phyloP scores from a whole-genome alignment of 106 monocot genomes.

The Dioscorea alata region DNA sequence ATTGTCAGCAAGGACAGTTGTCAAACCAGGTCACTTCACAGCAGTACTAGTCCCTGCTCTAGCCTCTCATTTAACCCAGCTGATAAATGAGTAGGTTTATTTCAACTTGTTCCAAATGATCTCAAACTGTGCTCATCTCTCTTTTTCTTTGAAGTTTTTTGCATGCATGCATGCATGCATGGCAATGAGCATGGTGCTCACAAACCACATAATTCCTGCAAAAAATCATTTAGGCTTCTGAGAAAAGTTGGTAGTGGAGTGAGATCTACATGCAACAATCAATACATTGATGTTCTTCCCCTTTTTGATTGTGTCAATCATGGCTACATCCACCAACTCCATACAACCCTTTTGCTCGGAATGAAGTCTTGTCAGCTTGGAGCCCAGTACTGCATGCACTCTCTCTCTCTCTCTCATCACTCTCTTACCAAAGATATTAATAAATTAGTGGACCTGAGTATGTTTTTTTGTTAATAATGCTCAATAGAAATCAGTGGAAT shows the following conservation, averaged over 20 bases:
- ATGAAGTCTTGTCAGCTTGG: conserved; percentile 15
- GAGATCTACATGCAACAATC: neutral
- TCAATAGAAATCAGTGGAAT: neutral
- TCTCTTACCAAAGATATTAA: no score
- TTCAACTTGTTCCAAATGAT: neutral
- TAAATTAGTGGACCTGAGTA: neutral
- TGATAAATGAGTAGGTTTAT: conserved; percentile 15
- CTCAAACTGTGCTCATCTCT: neutral
- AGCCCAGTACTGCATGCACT: neutral
- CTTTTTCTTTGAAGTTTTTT: neutral
- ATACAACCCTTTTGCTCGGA: conserved; percentile 6
- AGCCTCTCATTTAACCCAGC: conserved; percentile 10
- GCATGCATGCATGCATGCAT: conserved; percentile 13
- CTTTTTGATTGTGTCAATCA: conserved; percentile 40
- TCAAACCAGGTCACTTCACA: conserved; percentile 48
- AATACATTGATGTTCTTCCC: neutral
- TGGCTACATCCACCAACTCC: conserved; percentile 25
- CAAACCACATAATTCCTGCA: conserved; percentile 26
- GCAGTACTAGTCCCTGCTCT: conserved; percentile 27
- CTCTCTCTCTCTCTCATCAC: neutral
- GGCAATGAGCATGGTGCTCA: conserved; percentile 30
- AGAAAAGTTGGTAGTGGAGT: neutral
- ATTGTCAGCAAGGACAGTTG: conserved; percentile 43
- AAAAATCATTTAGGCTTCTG: conserved; percentile 22
- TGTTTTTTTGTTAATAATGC: neutral